These are phyloP conservation scores for Calocera cornea DNA, from an alignment of 768 basidiomycete species.

Conservation along the genomic window DNA sequence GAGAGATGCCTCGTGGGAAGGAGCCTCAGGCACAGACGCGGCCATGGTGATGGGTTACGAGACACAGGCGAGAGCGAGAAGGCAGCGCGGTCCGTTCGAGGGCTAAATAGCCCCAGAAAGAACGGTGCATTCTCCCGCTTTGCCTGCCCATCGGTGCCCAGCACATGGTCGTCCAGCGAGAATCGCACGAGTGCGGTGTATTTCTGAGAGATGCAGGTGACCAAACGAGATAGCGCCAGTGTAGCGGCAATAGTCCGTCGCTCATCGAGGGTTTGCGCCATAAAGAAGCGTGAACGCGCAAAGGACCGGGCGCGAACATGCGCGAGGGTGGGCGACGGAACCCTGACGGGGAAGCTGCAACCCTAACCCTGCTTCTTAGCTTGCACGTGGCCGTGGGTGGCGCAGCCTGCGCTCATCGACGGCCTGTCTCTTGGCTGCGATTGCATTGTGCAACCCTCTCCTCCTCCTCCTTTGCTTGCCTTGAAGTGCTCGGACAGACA, in stretches of 20 bases:
- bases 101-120: neutral
- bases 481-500: conserved; percentile 3
- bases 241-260: neutral
- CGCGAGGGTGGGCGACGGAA: neutral
- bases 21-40: neutral
- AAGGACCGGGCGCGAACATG: neutral
- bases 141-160: neutral
- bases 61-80: neutral
- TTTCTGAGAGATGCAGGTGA: neutral
- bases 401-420: neutral
- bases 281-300: neutral
- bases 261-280: neutral
- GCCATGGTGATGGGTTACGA: neutral
- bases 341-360: neutral
- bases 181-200: neutral
- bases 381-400: neutral
- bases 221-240: neutral
- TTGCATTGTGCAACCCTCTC: too few species aligned
- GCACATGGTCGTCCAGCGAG: neutral
- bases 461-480: neutral
- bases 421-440: neutral
- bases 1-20: neutral
- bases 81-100: neutral
- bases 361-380: neutral
- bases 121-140: neutral